Evolutionary conservation across 495 filamentous ascomycete species (phyloP).

Genomic region (Annulohypoxylon nitens): DNA sequence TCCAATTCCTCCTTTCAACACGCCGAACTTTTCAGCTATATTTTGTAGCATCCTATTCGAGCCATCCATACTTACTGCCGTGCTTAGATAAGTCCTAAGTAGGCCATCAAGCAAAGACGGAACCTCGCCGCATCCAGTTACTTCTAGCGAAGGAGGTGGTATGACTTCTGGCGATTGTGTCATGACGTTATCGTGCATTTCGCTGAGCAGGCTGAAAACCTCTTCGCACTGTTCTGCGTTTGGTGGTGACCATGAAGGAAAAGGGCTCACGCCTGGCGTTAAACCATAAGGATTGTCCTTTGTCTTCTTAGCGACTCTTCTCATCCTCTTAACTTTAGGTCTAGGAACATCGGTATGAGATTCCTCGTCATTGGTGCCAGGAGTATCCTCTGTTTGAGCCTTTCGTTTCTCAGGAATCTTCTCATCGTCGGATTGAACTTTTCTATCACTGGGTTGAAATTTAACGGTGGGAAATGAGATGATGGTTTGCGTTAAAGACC

Average conservation of each 20-base stretch:
- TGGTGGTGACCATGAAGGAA: constrained; percentile 75
- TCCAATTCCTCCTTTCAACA: constrained; percentile 54
- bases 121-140: constrained; percentile 93
- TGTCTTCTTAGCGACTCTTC: constrained; percentile 50
- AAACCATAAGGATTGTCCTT: constrained; percentile 62
- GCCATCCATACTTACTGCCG: constrained; percentile 76
- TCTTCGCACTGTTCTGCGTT: constrained; percentile 79
- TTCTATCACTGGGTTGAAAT: neutral
- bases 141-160: constrained; percentile 79
- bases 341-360: neutral
- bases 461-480: neutral
- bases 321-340: constrained; percentile 33
- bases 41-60: constrained; percentile 78
- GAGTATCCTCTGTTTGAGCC: neutral
- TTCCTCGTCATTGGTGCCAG: constrained; percentile 28
- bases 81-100: constrained; percentile 83
- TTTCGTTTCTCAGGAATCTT: constrained; percentile 23
- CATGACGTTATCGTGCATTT: constrained; percentile 73
- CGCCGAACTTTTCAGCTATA: constrained; percentile 76
- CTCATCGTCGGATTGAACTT: neutral
- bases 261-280: constrained; percentile 70
- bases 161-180: constrained; percentile 74
- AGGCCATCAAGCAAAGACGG: constrained; percentile 92
- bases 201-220: constrained; percentile 76
- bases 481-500: neutral